phyloP scores from a whole-genome alignment of 345 rosid species.

The Durio zibethinus region DNA sequence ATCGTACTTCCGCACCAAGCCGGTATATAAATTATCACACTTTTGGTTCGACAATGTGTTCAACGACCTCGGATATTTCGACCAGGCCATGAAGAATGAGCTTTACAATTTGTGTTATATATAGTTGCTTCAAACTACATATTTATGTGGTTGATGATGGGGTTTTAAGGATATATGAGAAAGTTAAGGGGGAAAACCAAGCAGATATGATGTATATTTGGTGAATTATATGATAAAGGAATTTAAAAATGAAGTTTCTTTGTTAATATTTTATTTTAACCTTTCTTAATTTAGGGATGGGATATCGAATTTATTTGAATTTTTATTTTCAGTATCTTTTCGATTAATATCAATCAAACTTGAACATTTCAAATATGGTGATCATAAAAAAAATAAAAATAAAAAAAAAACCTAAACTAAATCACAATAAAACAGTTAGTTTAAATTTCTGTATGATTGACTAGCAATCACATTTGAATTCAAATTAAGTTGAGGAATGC shows the following conservation, averaged over 20 bases:
- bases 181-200: neutral
- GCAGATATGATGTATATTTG: neutral
- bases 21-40: conserved; percentile 45
- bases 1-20: conserved; percentile 53
- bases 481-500: no score
- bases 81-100: neutral
- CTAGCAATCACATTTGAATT: no score
- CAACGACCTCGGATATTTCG: conserved; percentile 1
- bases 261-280: no score
- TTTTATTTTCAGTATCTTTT: neutral
- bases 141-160: neutral
- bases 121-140: neutral
- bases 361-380: no score
- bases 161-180: neutral
- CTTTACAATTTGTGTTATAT: neutral
- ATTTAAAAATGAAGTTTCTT: neutral
- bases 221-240: neutral
- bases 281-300: no score
- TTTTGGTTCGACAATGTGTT: conserved; percentile 36
- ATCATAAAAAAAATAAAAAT: no score
- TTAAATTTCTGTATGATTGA: no score
- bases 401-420: no score
- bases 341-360: neutral
- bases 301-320: neutral
- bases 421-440: no score